Base-by-base conservation (phyloP, 345 rosid genomes). In the Aquilaria yunnanensis region DNA sequence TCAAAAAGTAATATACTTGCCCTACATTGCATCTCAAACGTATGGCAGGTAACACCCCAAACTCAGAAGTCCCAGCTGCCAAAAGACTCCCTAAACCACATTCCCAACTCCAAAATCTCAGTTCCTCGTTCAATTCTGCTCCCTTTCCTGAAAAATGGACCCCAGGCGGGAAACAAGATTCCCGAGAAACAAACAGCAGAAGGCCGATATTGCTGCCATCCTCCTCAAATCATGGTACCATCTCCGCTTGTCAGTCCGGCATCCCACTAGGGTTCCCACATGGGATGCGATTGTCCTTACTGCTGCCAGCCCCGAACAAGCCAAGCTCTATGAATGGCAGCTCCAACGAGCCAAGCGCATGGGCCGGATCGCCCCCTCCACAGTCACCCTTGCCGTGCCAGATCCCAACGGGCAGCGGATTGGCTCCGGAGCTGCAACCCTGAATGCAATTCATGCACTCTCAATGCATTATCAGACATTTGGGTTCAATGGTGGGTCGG, bases 261-360 rank as follows among this genome's bases (percentile, higher is more conserved):
- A 90, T 71, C 90, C 97, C 0, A 59, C 92, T 3, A 65, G 99
- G 64, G 99, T 90, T 65, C 89, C 93, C 2, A 90, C 99, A 3
- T 94, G 99, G 99, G 97, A 94, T 63, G 97, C 93, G 47, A 81
- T 94, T 46, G 79, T 88, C n/a, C 92, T 94, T 70, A 88, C 97
- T 0, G 96, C 99, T 1, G 97, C 99, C 64, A 94, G 99, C 72
- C 99, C 97, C 33, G 92, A 94, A 72, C 97, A 94, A 67, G 97
- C 96, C 32, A 77, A 82, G 77, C 85, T 94, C 4, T 94, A 90
- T 60, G 77, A 94, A 4, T 94, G 96, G 96, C 99, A 90, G 80
- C 97, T 90, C 74, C 64, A 62, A 3, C 78, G 99, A 14, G 95
- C 99, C 49, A 86, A 85, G 68, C 85, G 95, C 2, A 72, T 85